phyloP scores from a whole-genome alignment of 768 basidiomycete species.

The Scleroderma citrinum region DNA sequence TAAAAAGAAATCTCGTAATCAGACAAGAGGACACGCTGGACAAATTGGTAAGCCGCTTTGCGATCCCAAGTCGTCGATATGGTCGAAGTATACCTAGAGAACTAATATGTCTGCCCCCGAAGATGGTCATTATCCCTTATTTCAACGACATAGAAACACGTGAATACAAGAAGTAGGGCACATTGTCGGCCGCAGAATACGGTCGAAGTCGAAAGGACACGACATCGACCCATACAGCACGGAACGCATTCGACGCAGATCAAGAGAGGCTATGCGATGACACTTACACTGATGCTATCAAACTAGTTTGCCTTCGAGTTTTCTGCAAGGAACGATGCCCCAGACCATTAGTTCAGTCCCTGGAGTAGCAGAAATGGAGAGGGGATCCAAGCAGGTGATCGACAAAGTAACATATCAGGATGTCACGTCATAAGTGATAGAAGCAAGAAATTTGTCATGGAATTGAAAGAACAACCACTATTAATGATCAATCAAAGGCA shows the following conservation, averaged over 20 bases:
- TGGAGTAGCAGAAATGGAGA: conserved; percentile 13
- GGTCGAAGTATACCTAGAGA: conserved; percentile 23
- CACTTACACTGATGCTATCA: conserved; percentile 52
- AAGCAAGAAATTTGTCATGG: neutral
- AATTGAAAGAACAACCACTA: no score
- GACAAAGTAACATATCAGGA: conserved; percentile 3
- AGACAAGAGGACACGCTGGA: conserved; percentile 15
- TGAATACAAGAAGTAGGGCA: neutral
- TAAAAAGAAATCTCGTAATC: neutral
- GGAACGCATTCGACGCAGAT: neutral
- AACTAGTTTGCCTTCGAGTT: conserved; percentile 43
- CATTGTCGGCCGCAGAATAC: neutral
- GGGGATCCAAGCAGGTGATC: neutral
- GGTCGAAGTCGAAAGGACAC: neutral
- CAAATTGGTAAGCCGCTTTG: conserved; percentile 21
- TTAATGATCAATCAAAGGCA: neutral
- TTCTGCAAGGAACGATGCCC: conserved; percentile 49
- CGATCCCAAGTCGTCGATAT: conserved; percentile 26
- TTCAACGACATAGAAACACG: neutral
- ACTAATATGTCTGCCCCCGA: conserved; percentile 23
- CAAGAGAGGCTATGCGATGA: neutral
- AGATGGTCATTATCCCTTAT: conserved; percentile 12
- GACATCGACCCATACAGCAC: neutral
- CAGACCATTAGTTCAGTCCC: conserved; percentile 49
- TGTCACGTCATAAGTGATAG: neutral